Base-by-base conservation (phyloP, 2,329 filamentous ascomycete genomes). In the Aspergillus ibericus region DNA sequence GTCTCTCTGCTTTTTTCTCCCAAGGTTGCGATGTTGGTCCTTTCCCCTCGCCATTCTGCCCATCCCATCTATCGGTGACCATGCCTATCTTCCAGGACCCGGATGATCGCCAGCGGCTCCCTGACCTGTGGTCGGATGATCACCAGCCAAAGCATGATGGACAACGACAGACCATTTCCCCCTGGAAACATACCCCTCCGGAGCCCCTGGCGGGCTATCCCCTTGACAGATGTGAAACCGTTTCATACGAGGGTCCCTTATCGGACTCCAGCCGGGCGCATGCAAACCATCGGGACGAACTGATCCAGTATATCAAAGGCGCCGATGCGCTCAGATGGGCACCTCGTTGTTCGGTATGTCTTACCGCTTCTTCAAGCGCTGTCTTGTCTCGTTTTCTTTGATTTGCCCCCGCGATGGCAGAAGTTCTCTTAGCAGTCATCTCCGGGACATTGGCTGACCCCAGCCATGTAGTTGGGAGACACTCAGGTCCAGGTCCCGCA, bases 251-350 rank as follows among this genome's bases (percentile, higher is more conserved):
- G 2, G 47, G 52, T 12, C 58, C 44, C 13, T 59, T 65, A 36
- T 57, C 63, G 9, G 57, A 64, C 35, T 47, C 53, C 22, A 59
- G 55, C 50, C 51, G 62, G n/a, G 55, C 69, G 34, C 68, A 68
- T 60, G 67, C 70, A 15, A 73, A 71, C 59, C 87, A 92, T 72
- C 84, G 93, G 63, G 86, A 86, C 58, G 89, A 93, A 74, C 80
- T 96, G 67, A 97, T 98, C 58, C 85, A 92, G 75, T 84, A 88
- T 63, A 82, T 97, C 65, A 97, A 97, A 78, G 86, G 85, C 73
- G 87, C 86, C 32, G 87, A 92, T 75, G 89, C 86, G 68, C 88
- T 90, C 36, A 85, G 86, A 4, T 95, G 91, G 91, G 80, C 88
- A 38, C 84, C 86, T 27, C 85, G 82, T 70, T 82, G 83, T 68